Evolutionary conservation across 2,329 filamentous ascomycete genomes (phyloP).

Genomic region (Ophiocordyceps robertsii): DNA sequence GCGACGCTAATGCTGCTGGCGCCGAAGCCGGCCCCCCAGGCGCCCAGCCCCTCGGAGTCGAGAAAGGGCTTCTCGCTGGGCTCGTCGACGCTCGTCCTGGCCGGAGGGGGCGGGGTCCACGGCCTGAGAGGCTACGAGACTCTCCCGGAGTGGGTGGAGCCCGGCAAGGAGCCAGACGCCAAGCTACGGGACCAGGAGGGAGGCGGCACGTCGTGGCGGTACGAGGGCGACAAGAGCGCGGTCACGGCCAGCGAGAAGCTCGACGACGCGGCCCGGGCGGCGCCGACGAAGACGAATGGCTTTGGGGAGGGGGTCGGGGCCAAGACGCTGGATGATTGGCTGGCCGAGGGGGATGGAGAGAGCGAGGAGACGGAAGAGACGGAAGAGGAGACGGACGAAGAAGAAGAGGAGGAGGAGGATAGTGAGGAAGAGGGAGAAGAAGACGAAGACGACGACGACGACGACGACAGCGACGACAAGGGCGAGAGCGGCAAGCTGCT

Average conservation of each 20-base stretch:
- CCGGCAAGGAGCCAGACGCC: constrained; percentile 67
- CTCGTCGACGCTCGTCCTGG: constrained; percentile 74
- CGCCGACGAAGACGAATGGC: constrained; percentile 34
- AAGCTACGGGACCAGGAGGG: constrained; percentile 50
- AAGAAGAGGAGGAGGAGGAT: constrained; percentile 23
- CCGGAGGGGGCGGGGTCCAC: constrained; percentile 58
- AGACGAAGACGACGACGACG: constrained; percentile 34
- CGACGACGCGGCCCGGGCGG: constrained; percentile 36
- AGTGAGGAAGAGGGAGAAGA: constrained; percentile 36
- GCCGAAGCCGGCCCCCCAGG: constrained; percentile 85
- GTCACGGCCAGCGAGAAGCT: constrained; percentile 50
- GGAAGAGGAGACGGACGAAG: constrained; percentile 35
- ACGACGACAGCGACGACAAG: constrained; percentile 36
- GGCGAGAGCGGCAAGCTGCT: constrained; percentile 31
- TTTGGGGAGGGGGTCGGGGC: constrained; percentile 38
- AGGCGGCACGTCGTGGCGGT: constrained; percentile 13
- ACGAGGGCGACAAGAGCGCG: constrained; percentile 16
- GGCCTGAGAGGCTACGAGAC: constrained; percentile 67
- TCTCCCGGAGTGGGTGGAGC: constrained; percentile 73
- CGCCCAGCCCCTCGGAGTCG: constrained; percentile 76
- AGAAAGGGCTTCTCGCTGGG: constrained; percentile 69
- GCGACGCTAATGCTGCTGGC: constrained; percentile 84
- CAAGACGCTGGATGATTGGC: constrained; percentile 87
- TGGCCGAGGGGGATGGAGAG: constrained; percentile 57
- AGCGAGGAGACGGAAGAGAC: constrained; percentile 24